phyloP scores from a whole-genome alignment of 169 alveolate species.

The Fabrea salina region DNA sequence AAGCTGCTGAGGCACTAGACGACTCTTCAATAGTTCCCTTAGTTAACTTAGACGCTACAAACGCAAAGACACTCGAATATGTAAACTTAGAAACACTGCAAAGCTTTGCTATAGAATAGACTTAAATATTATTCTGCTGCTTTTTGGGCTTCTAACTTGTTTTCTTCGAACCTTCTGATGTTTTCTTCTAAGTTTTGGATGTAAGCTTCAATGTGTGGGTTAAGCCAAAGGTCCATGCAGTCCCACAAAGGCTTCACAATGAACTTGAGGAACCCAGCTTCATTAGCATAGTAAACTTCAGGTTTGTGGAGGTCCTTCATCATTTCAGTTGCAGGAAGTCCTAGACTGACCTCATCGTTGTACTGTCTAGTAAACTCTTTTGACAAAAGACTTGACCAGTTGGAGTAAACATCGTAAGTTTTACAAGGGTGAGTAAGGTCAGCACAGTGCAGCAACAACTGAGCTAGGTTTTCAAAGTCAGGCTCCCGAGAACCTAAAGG shows the following conservation, averaged over 20 bases:
- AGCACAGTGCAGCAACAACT: neutral
- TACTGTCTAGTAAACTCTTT: slow-evolving; percentile 13
- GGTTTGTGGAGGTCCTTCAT: slow-evolving; percentile 1
- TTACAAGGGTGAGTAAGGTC: slow-evolving; percentile 19
- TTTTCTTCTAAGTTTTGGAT: neutral
- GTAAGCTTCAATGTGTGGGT: neutral
- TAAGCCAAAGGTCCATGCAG: neutral
- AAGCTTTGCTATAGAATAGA: too few relatives aligned
- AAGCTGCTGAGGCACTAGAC: too few relatives aligned
- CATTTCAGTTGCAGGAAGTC: slow-evolving; percentile 9
- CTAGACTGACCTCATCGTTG: neutral
- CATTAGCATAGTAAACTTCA: slow-evolving; percentile 12
- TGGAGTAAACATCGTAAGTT: neutral
- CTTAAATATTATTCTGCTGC: too few relatives aligned
- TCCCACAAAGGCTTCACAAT: slow-evolving; percentile 8
- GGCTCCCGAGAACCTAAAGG: neutral
- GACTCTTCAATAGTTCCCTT: too few relatives aligned
- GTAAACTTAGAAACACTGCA: too few relatives aligned
- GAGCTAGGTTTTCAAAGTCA: neutral
- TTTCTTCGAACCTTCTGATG: neutral
- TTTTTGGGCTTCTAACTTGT: too few relatives aligned
- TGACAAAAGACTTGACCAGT: neutral
- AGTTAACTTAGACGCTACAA: too few relatives aligned
- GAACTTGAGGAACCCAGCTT: neutral
- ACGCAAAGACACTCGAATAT: too few relatives aligned